phyloP scores from a whole-genome alignment of 495 filamentous ascomycete genomes.

The Hypoxylon lenormandii region DNA sequence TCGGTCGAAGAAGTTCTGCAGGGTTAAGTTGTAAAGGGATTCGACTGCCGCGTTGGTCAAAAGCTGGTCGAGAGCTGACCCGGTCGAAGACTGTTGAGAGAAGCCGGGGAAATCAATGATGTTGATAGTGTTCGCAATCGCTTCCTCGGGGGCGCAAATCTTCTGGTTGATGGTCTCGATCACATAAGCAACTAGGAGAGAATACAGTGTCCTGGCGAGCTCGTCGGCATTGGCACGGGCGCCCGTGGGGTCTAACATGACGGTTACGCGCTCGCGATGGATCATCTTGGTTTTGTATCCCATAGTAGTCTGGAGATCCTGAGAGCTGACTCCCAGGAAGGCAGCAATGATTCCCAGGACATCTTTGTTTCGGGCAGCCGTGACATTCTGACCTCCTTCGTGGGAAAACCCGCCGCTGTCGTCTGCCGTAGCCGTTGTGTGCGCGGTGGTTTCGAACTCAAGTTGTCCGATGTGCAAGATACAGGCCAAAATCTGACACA shows the following conservation, averaged over 20 bases:
- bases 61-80: constrained; percentile 88
- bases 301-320: constrained; percentile 85
- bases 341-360: constrained; percentile 85
- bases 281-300: constrained; percentile 97
- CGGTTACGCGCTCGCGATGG: constrained; percentile 91
- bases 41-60: constrained; percentile 94
- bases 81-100: constrained; percentile 81
- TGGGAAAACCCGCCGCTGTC: constrained; percentile 97
- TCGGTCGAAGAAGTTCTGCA: constrained; percentile 94
- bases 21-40: constrained; percentile 87
- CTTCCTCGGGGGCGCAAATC: constrained; percentile 86
- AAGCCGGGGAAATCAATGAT: constrained; percentile 98
- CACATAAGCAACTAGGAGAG: constrained; percentile 91
- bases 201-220: constrained; percentile 90
- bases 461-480: constrained; percentile 96
- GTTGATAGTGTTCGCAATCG: constrained; percentile 90
- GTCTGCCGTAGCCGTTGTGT: constrained; percentile 80
- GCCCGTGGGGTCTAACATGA: constrained; percentile 93
- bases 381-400: constrained; percentile 87
- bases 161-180: constrained; percentile 92
- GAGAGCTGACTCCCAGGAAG: constrained; percentile 84
- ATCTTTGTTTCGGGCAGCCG: constrained; percentile 92
- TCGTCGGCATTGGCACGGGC: constrained; percentile 93
- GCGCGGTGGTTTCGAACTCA: constrained; percentile 84
- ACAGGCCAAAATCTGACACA: constrained; percentile 90